Evolutionary conservation across 805 yeast genomes (phyloP), one percentile per base, ranked within the genome.

Genomic region (Tetrapisispora namnaoensis): DNA sequence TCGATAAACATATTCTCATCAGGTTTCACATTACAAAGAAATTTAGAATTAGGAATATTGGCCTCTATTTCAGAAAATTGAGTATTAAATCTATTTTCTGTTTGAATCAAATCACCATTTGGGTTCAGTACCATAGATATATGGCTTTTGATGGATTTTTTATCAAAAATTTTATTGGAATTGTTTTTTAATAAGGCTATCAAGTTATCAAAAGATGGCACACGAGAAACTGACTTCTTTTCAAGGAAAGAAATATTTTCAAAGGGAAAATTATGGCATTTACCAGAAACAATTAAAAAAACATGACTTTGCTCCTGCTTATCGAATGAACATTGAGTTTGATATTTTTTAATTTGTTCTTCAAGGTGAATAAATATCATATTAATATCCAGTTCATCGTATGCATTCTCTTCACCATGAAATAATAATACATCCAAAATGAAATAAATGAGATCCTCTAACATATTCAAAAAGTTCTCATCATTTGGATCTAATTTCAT

Each of bases 211-310:
- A 80, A 49, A 0, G 95, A 83, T 0, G 96, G 95, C 64, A 89
- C 75, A 53, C 98, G 70, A 0, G 95, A 77, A 0, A 85, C 75
- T 0, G 95, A 80, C 43, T 66, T 68, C 0, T 61, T 59, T 45
- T 77, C 64, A 48, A 90, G 61, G 41, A 74, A 72, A 0, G 80
- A 74, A 32, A 90, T 60, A 1, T 88, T 81, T 59, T 93, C 99
- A 98, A 98, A 93, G 0, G 99, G 99, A 32, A 93, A 70, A 18
- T 64, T 61, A n/a, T 77, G 76, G 54, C 95, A 82, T 8, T 69
- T 66, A 45, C 80, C 74, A 24, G 90, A 82, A 3, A 87, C 77
- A 3, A 93, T 69, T 44, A 93, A 67, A 1, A 91, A 80, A 0
- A 83, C 68, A 62, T 90, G 96, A 7, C 71, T 51, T 40, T 46